A percentile compares a stretch with the other conserved stretches of the same genome.
phyloP scores from a whole-genome alignment of 176 grass and related monocot genomes.

The Rhynchospora breviuscula region DNA sequence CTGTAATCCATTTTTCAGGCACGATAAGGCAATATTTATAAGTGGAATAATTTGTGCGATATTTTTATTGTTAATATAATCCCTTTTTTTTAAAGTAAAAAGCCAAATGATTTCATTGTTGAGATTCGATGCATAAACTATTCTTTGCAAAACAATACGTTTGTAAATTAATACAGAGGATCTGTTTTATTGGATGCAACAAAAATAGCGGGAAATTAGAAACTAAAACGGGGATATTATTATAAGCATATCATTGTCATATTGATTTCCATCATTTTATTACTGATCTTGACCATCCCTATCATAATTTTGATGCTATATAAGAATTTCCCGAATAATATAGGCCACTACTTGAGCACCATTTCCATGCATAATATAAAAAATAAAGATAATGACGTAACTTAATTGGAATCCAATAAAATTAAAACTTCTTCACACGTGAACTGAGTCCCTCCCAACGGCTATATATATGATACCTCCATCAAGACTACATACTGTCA shows the following conservation, averaged over 20 bases:
- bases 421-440: conserved; percentile 5
- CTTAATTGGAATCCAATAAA: background rate
- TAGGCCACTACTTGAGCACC: background rate
- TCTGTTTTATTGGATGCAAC: too few species aligned
- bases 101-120: too few species aligned
- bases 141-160: too few species aligned
- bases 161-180: too few species aligned
- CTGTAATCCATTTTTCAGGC: too few species aligned
- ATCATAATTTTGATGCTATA: background rate
- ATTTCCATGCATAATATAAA: background rate
- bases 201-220: too few species aligned
- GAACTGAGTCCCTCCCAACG: background rate
- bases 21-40: too few species aligned
- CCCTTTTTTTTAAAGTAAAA: too few species aligned
- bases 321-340: background rate
- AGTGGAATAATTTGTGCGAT: too few species aligned
- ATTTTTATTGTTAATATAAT: too few species aligned
- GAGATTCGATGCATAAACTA: too few species aligned
- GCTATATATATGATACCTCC: conserved; percentile 8
- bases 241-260: background rate
- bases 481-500: background rate
- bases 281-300: background rate
- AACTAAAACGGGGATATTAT: background rate
- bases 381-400: background rate
- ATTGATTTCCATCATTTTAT: background rate